Evolutionary conservation across 441 rosid genomes (phyloP).

Genomic region (Euphorbia celastroides): DNA sequence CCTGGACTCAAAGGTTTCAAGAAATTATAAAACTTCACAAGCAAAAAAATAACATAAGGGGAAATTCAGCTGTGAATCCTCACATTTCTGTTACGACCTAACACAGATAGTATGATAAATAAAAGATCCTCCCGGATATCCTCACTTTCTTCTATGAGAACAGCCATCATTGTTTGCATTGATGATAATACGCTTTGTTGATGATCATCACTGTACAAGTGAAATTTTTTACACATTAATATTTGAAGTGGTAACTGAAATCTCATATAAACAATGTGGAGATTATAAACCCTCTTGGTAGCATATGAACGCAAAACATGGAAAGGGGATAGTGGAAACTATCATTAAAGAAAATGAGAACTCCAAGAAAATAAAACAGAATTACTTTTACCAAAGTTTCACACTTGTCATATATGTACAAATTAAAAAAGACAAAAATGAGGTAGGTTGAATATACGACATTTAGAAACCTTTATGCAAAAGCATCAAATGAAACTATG

Average conservation of each 20-base stretch:
- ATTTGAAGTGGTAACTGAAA: background rate
- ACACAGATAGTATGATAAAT: slow-evolving; percentile 57
- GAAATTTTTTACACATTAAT: slow-evolving; percentile 16
- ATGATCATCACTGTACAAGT: slow-evolving; percentile 82
- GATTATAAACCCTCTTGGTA: background rate
- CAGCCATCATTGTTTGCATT: slow-evolving; percentile 88
- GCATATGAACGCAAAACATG: background rate
- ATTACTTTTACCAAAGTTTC: background rate
- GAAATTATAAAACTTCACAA: slow-evolving; percentile 21
- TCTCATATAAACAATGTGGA: background rate
- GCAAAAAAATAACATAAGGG: background rate
- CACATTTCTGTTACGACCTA: slow-evolving; percentile 82
- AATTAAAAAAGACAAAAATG: background rate
- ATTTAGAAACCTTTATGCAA: background rate
- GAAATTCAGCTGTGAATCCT: slow-evolving; percentile 24
- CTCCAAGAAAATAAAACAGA: background rate
- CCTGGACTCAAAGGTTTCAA: slow-evolving; percentile 48
- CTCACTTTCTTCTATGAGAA: slow-evolving; percentile 94
- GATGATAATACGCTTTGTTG: slow-evolving; percentile 85
- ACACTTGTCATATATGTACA: background rate
- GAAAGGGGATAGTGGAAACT: background rate
- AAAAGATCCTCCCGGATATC: slow-evolving; percentile 83
- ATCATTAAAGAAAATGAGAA: background rate
- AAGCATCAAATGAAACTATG: background rate
- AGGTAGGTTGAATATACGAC: background rate